Evolutionary conservation across 805 yeast species (phyloP).

Genomic region (Candida incommunis): DNA sequence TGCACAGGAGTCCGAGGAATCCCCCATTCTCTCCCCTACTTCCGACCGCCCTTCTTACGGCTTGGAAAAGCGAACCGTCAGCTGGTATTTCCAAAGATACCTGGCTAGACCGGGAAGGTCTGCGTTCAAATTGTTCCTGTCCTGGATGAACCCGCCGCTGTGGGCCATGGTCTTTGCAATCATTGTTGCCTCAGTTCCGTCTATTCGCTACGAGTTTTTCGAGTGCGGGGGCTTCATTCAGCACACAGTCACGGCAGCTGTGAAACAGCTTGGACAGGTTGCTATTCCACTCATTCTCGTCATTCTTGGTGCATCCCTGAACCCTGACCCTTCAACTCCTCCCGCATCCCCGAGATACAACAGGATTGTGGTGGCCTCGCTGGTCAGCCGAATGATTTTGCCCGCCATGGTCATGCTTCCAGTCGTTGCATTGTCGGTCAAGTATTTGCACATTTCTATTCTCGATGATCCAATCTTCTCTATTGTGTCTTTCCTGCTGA

Average conservation of each 20-base stretch:
- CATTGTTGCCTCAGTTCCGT: slow-evolving; percentile 42
- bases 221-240: slow-evolving; percentile 31
- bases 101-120: not conserved
- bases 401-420: slow-evolving; percentile 44
- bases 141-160: slow-evolving; percentile 51
- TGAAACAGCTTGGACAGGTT: slow-evolving; percentile 39
- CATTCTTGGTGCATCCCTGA: slow-evolving; percentile 46
- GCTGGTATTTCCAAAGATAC: not conserved
- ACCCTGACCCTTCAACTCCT: slow-evolving; percentile 34
- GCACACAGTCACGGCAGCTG: slow-evolving; percentile 37
- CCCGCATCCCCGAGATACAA: slow-evolving; percentile 24
- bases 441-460: slow-evolving; percentile 33
- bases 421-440: slow-evolving; percentile 35
- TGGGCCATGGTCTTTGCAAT: slow-evolving; percentile 50
- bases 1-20: slow-evolving; percentile 2
- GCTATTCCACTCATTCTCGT: slow-evolving; percentile 49
- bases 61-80: not conserved
- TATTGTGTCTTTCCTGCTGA: slow-evolving; percentile 42
- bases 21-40: not conserved
- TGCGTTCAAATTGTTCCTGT: not conserved
- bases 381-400: slow-evolving; percentile 45
- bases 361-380: slow-evolving; percentile 36
- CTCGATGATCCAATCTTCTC: slow-evolving; percentile 45
- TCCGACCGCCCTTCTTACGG: not conserved
- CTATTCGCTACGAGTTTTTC: slow-evolving; percentile 32